Percentiles rank a stretch among this genome's conserved stretches.
phyloP scores from a whole-genome alignment of 495 filamentous ascomycete genomes.

The Penicillium riverlandense region DNA sequence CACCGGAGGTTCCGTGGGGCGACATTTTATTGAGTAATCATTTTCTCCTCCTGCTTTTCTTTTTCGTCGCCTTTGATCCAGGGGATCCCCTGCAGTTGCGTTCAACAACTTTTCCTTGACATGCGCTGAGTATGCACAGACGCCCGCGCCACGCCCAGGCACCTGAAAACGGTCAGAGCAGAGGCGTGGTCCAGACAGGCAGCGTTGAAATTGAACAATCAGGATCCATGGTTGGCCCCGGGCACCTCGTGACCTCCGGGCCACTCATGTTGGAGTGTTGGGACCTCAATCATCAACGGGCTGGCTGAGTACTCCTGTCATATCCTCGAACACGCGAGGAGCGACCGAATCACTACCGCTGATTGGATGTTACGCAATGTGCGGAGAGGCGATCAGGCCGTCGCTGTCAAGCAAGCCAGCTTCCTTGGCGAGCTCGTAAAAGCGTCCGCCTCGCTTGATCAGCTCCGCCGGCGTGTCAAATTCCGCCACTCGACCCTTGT shows the following conservation, averaged over 20 bases:
- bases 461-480: constrained; percentile 52
- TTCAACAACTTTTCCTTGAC: not conserved
- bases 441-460: constrained; percentile 44
- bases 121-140: constrained; percentile 11
- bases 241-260: constrained; percentile 12
- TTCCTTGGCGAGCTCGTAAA: constrained; percentile 52
- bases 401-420: constrained; percentile 47
- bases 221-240: not conserved
- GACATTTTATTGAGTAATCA: too few relatives aligned
- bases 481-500: constrained; percentile 55
- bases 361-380: constrained; percentile 12
- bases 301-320: constrained; percentile 1
- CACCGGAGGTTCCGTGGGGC: too few relatives aligned
- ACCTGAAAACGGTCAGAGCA: constrained; percentile 4
- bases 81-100: constrained; percentile 6
- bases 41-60: too few relatives aligned
- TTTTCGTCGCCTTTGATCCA: not conserved
- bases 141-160: constrained; percentile 12
- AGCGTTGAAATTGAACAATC: constrained; percentile 8
- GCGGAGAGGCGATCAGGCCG: constrained; percentile 16
- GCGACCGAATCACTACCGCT: constrained; percentile 5
- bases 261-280: constrained; percentile 13
- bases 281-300: constrained; percentile 2
- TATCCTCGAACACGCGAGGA: constrained; percentile 4
- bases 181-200: constrained; percentile 11